These are phyloP conservation scores for Mycena venus DNA, from an alignment of 768 basidiomycete genomes.

Conservation along the genomic window DNA sequence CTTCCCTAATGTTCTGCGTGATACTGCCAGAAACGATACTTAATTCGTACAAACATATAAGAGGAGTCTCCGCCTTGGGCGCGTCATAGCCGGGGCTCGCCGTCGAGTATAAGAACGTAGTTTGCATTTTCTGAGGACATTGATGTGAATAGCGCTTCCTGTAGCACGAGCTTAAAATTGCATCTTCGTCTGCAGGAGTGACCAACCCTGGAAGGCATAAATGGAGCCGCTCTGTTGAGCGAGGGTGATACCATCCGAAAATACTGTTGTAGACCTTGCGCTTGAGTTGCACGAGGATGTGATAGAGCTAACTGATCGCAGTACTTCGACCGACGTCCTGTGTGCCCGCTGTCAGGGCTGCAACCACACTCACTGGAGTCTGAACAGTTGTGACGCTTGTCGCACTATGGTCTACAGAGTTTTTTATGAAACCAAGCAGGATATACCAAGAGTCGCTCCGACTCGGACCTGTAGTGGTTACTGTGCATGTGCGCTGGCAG, in stretches of 20 bases:
- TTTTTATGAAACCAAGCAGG: too few relatives aligned
- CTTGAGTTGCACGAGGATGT: constrained; percentile 7
- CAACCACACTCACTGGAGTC: neutral
- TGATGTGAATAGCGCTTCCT: constrained; percentile 17
- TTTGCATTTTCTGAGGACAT: neutral
- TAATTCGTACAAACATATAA: too few relatives aligned
- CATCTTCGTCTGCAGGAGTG: too few relatives aligned
- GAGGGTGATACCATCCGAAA: neutral
- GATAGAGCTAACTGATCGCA: too few relatives aligned
- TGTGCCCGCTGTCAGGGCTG: neutral
- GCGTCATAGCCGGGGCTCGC: too few relatives aligned
- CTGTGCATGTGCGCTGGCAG: neutral
- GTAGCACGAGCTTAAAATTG: neutral
- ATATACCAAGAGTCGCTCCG: neutral
- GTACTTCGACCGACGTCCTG: constrained; percentile 18
- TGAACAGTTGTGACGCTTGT: neutral
- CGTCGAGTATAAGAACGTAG: constrained; percentile 8
- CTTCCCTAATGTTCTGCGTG: too few relatives aligned
- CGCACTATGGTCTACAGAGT: too few relatives aligned
- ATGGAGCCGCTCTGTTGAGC: neutral
- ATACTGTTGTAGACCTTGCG: neutral
- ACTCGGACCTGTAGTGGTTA: too few relatives aligned
- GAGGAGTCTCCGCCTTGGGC: too few relatives aligned
- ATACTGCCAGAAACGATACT: too few relatives aligned
- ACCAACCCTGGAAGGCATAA: constrained; percentile 7